These are phyloP conservation scores for Pleurostoma richardsiae DNA, from an alignment of 2,329 filamentous ascomycete genomes.

Conservation along the genomic window DNA sequence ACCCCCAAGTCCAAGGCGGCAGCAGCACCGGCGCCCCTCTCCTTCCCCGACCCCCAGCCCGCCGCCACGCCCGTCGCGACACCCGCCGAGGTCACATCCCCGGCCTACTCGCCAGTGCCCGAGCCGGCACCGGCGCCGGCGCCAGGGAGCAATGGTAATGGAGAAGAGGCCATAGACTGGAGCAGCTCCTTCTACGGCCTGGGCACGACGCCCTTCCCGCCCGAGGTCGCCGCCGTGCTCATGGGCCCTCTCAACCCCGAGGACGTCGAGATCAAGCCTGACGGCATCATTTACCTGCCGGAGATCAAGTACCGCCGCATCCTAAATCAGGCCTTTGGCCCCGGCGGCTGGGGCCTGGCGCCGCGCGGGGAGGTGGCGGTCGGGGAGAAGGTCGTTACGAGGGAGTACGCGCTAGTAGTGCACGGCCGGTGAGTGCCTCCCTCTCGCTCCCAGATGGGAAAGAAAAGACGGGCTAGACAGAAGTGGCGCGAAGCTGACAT, in stretches of 20 bases:
- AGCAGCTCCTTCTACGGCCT: conserved; percentile 78
- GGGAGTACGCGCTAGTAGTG: conserved; percentile 89
- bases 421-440: conserved; percentile 67
- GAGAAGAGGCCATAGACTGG: conserved; percentile 60
- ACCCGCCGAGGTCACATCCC: conserved; percentile 13
- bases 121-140: conserved; percentile 2
- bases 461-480: too few relatives aligned
- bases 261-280: conserved; percentile 95
- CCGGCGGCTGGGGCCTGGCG: conserved; percentile 91
- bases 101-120: conserved; percentile 7
- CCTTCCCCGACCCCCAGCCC: conserved; percentile 18
- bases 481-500: too few relatives aligned
- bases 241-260: conserved; percentile 60
- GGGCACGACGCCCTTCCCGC: conserved; percentile 62
- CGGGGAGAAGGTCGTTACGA: conserved; percentile 73
- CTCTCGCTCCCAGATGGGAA: neutral
- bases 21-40: conserved; percentile 7
- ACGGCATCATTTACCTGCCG: conserved; percentile 91
- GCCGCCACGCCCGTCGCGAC: conserved; percentile 20
- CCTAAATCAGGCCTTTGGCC: conserved; percentile 85
- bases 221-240: conserved; percentile 64
- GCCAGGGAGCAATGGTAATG: conserved; percentile 7
- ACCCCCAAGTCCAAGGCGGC: neutral
- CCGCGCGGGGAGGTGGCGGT: conserved; percentile 82
- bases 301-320: conserved; percentile 97